Evolutionary conservation across 2,329 filamentous ascomycete species (phyloP), one percentile per base, ranked within the genome.

Genomic region (Sporothrix euskadiensis): DNA sequence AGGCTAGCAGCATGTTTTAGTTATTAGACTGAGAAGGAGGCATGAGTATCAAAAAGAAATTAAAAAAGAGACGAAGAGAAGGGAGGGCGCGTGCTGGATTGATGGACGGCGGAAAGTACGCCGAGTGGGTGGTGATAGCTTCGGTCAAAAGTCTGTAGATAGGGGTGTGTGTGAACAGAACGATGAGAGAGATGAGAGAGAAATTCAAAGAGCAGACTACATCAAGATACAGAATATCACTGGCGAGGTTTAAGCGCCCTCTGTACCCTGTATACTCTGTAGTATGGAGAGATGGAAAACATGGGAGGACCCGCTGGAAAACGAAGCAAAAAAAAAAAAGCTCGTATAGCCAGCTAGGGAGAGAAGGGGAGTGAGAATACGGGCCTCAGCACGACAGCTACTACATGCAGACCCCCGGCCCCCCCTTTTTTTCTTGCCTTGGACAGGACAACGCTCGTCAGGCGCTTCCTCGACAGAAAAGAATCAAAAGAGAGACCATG

Each of bases 271-370:
- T 26, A 26, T 26, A 26, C 26, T 1, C 26, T 26, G 26, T 26
- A 26, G 26, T 26, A 26, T 26, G 26, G 26, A 41, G 16, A 7
- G 19, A 19, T 35, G n/a, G 1, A 35, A 59, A n/a, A 35, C 41
- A 52, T 70, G 68, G 12, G 52, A 57, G 52, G 49, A 30, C 35
- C 68, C 52, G 68, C 68, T 22, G 7, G 9, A 41, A 19, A 30
- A 47, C 22, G 41, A 41, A 54, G 30, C 22, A 35, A 32, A 71
- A 57, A 70, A 47, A 44, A 30, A 35, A 71, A 59, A 61, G 35
- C 68, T 70, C 68, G 68, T 71, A 71, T 71, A 71, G 68, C 68
- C 52, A 57, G 65, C 47, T 14, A 30, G n/a, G 10, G 19, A 54
- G 14, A 32, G 5, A 10, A 6, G 65, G n/a, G 44, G 44, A 12